Evolutionary conservation across 2,329 filamentous ascomycete genomes (phyloP), one percentile per base, ranked within the genome.

Genomic region (Phialophora chinensis): DNA sequence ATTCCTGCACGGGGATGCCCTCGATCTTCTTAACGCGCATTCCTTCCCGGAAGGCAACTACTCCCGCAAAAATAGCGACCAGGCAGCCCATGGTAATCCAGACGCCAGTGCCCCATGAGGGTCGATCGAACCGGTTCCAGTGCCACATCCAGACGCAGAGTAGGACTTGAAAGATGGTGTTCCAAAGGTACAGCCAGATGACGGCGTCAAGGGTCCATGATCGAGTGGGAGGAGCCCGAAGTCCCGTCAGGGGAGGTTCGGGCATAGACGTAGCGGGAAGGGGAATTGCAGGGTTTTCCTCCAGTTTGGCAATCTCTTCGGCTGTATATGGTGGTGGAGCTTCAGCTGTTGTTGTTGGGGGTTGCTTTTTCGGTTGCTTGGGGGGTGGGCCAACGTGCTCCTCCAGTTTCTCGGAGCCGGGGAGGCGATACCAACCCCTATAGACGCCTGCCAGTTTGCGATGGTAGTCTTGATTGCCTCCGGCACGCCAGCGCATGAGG

Each of bases 91-190:
- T 75, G 2, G 86, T 90, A 20, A 96, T 90, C 74, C 95, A 92
- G 0, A 93, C 78, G 1, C 91, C 92, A 0, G 91, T 93, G 11
- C 88, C 86, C 91, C 91, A 96, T 25, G 86, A 85, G 0, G 92
- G 91, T n/a, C 92, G 83, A 25, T 90, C 79, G 73, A 88, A 89
- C 25, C 91, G 82, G 74, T 91, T 90, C 78, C 91, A 82, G 1
- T 86, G 88, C 91, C 91, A 96, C 92, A 96, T 96, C 79, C 92
- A 90, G 2, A 86, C 89, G 8, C 88, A 90, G 1, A 96, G 83
- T 20, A 87, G 84, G 47, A 84, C 84, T 77, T 96, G 93, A 53
- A 95, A 84, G 62, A 93, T 84, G 0, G 92, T 95, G 74, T 96
- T 96, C 80, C 82, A 84, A 2, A 92, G 84, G 79, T 92, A 93